Conservation (phyloP, 768 basidiomycete species). For the Scleroderma citrinum region DNA sequence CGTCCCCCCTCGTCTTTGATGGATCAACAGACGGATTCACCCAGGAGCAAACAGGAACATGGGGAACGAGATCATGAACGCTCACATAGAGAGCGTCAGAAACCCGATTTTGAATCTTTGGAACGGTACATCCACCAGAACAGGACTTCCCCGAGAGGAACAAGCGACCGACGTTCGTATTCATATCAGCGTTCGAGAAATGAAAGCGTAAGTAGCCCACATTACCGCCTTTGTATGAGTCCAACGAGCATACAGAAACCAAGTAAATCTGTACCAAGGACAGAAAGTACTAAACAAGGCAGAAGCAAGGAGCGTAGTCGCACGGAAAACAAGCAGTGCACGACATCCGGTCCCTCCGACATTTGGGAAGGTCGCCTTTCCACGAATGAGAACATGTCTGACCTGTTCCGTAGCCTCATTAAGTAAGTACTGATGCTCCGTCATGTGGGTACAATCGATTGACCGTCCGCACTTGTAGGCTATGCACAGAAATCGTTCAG, state of each 20-base stretch:
- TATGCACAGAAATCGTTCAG: slow-evolving; percentile 42
- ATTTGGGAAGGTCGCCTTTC: slow-evolving; percentile 3
- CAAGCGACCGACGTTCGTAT: slow-evolving; percentile 16
- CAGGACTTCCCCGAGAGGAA: slow-evolving; percentile 19
- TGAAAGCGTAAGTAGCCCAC: slow-evolving; percentile 20
- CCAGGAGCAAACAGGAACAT: slow-evolving; percentile 27
- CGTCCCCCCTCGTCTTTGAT: slow-evolving; percentile 30
- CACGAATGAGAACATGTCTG: slow-evolving; percentile 11
- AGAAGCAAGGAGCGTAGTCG: slow-evolving; percentile 1
- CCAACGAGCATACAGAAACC: slow-evolving; percentile 14
- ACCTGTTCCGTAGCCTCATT: slow-evolving; percentile 38
- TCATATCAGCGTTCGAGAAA: slow-evolving; percentile 23
- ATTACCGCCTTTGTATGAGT: not conserved
- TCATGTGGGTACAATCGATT: slow-evolving; percentile 6
- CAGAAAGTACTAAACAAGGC: slow-evolving; percentile 1
- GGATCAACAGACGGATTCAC: slow-evolving; percentile 40
- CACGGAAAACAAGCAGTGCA: slow-evolving; percentile 3
- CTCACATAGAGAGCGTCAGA: slow-evolving; percentile 14
- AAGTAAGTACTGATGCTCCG: slow-evolving; percentile 14
- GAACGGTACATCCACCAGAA: slow-evolving; percentile 4
- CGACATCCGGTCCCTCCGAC: not conserved
- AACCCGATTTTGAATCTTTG: slow-evolving; percentile 8
- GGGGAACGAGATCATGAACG: slow-evolving; percentile 19
- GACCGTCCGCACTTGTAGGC: slow-evolving; percentile 28
- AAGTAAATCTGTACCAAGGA: slow-evolving; percentile 5